Evolutionary conservation across 2,329 filamentous ascomycete species (phyloP).

Genomic region (Fusarium sp.): DNA sequence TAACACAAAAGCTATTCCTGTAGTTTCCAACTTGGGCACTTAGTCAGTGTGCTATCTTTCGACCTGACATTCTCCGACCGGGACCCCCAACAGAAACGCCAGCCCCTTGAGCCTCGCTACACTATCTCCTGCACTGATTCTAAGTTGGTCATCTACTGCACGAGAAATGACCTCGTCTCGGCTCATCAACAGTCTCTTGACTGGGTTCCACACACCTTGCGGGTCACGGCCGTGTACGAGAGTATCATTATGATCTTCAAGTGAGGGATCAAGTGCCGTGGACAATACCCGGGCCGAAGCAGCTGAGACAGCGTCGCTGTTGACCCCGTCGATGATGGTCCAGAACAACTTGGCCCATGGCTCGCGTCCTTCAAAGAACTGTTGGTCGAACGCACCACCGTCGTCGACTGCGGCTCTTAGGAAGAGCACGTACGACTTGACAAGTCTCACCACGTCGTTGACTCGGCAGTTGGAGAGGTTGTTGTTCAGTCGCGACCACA

Average conservation of each 20-base stretch:
- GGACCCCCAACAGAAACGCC: constrained; percentile 38
- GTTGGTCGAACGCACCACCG: constrained; percentile 37
- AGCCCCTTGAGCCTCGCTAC: constrained; percentile 41
- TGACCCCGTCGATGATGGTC: constrained; percentile 21
- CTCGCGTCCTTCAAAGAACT: constrained; percentile 38
- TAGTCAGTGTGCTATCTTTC: not conserved
- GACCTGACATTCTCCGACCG: constrained; percentile 12
- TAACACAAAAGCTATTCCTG: not conserved
- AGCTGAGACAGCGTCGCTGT: constrained; percentile 6
- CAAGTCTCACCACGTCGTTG: constrained; percentile 48
- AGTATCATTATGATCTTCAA: not conserved
- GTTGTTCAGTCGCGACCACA: constrained; percentile 46
- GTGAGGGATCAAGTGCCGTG: not conserved
- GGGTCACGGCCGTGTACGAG: not conserved
- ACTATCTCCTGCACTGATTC: constrained; percentile 38
- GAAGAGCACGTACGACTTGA: constrained; percentile 47
- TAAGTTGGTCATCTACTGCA: constrained; percentile 28
- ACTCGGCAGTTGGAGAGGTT: constrained; percentile 47
- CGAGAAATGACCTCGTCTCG: constrained; percentile 14
- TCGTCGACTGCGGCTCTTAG: constrained; percentile 40
- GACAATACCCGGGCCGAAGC: constrained; percentile 3
- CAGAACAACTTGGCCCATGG: constrained; percentile 46
- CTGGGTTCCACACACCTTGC: constrained; percentile 3
- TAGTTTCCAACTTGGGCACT: not conserved
- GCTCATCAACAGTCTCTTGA: constrained; percentile 20